Evolutionary conservation across 768 basidiomycete species (phyloP), one percentile per base, ranked within the genome.

Genomic region (Mycena haematopus): DNA sequence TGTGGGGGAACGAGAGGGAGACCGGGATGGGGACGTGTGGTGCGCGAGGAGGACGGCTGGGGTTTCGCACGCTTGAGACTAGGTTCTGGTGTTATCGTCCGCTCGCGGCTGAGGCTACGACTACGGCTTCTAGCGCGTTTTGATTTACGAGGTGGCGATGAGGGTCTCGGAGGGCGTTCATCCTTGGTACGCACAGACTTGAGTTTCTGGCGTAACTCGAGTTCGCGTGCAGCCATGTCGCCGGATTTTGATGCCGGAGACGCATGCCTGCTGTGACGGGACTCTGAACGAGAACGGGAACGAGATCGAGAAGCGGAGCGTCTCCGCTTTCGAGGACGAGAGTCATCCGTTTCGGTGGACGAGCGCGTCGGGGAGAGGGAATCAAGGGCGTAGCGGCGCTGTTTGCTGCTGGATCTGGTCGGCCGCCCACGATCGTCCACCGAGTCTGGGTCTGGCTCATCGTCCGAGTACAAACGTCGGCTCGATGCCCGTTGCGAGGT

Each of bases 151-250:
- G 72, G 59, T 25, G 73, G 60, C 2, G 77, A 40, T 8, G 64
- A 40, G 19, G 64, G 64, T n/a, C 52, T 42, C 22, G 58, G 10
- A 9, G 63, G 29, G 33, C 27, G 63, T 52, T 33, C 56, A 19
- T 63, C 61, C 25, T 47, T 58, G 21, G n/a, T n/a, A n/a, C 66
- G 69, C 4, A 62, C 72, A 15, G 69, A 67, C 58, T 74, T 76
- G 46, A 77, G 74, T 44, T 71, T 70, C 21, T 70, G 70, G 13
- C 75, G 75, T 44, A 77, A 70, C 55, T 77, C 72, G 19, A 68
- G 66, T 58, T 80, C 79, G 46, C 74, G 73, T 14, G 51, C 51
- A 2, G 58, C 38, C 52, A 69, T 70, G 31, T 66, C 57, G 24
- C 42, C 31, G 54, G 58, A 51, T 15, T 70, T 73, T 8, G 35